Conservation (phyloP, 2,329 filamentous ascomycete genomes). For the Colletotrichum musicola region DNA sequence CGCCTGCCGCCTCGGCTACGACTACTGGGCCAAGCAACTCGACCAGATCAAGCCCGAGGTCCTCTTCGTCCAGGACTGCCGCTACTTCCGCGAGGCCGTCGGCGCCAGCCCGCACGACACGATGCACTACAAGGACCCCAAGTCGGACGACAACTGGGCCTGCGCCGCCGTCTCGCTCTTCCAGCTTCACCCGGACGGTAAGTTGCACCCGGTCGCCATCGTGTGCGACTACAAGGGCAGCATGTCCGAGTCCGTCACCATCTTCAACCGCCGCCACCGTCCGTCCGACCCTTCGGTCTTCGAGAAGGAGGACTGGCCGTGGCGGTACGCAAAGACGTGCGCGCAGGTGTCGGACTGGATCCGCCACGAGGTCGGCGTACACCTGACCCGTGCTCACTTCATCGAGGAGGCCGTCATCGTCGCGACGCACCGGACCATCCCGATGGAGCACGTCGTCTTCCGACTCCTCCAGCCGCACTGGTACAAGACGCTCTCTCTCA, state of each 20-base stretch:
- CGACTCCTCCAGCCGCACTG: constrained; percentile 60
- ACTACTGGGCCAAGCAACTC: constrained; percentile 48
- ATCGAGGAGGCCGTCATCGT: constrained; percentile 63
- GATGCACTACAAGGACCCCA: constrained; percentile 46
- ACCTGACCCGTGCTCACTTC: constrained; percentile 59
- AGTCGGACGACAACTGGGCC: constrained; percentile 45
- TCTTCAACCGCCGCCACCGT: constrained; percentile 61
- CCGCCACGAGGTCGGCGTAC: constrained; percentile 60
- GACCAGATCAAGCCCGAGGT: constrained; percentile 44
- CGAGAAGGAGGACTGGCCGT: constrained; percentile 61
- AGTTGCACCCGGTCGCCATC: constrained; percentile 62
- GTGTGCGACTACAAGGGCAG: constrained; percentile 59
- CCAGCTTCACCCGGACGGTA: constrained; percentile 56
- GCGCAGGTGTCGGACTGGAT: constrained; percentile 62
- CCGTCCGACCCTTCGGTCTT: constrained; percentile 45
- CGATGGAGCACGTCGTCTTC: constrained; percentile 57
- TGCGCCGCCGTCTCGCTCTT: constrained; percentile 59
- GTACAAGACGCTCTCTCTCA: constrained; percentile 63
- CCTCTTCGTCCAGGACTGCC: constrained; percentile 59
- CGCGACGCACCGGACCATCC: constrained; percentile 56
- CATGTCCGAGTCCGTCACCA: constrained; percentile 53
- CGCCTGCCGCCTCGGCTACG: constrained; percentile 49
- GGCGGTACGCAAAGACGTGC: constrained; percentile 66
- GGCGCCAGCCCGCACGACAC: constrained; percentile 45
- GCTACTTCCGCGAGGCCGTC: constrained; percentile 55